Conservation (phyloP, 108 stramenopile genomes). For the Nannochloropsis oceanica region DNA sequence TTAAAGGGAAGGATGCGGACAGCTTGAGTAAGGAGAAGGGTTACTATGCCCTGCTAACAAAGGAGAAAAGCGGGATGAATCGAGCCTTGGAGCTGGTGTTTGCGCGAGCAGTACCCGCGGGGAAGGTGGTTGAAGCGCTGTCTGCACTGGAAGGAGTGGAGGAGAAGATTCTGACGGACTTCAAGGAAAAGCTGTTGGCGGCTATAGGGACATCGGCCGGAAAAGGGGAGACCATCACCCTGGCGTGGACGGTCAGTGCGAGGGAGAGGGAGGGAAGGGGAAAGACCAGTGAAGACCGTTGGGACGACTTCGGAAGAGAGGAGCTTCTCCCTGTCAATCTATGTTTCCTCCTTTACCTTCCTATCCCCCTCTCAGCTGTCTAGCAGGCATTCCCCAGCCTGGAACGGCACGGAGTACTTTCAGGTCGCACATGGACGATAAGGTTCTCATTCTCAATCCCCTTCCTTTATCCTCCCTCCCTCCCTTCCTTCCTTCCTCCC, state of each 20-base stretch:
- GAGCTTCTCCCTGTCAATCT: too few species aligned
- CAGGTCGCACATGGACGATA: neutral
- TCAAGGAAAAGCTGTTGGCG: neutral
- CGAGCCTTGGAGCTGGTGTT: neutral
- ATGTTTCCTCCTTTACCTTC: too few species aligned
- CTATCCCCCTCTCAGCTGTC: too few species aligned
- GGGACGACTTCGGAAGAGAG: too few species aligned
- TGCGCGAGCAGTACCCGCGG: neutral
- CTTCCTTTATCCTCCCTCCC: too few species aligned
- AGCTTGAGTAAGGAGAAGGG: neutral
- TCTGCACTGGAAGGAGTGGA: neutral
- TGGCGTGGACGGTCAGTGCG: neutral
- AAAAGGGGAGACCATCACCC: neutral
- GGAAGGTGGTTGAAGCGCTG: neutral
- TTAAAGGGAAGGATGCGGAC: neutral
- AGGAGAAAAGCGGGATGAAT: neutral
- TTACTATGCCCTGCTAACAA: neutral
- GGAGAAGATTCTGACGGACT: neutral
- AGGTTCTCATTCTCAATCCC: too few species aligned
- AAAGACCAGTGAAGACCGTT: too few species aligned
- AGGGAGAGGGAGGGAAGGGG: neutral
- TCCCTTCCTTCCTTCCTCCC: neutral
- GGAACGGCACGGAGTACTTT: neutral
- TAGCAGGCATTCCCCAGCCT: neutral
- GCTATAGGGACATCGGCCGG: neutral